Percentiles rank a stretch among this genome's conserved stretches.
These are phyloP conservation scores for Monotropa hypopitys DNA, from an alignment of 179 eudicot genomes.

Conservation along the genomic window DNA sequence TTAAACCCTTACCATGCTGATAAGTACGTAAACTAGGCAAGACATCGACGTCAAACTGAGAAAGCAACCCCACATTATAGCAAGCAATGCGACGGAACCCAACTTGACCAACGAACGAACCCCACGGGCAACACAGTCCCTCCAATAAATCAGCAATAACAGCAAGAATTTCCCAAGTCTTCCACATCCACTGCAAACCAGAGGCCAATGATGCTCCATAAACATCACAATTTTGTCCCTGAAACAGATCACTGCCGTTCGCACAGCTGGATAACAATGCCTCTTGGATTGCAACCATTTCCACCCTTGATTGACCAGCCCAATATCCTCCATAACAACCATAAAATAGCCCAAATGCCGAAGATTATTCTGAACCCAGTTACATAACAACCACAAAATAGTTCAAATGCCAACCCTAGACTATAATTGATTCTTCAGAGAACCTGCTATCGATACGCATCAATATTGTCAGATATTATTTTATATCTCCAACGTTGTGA, in stretches of 20 bases:
- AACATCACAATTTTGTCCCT: conserved; percentile 48
- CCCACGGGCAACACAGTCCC: conserved; percentile 45
- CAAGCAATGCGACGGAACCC: conserved; percentile 68
- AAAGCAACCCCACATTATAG: conserved; percentile 94
- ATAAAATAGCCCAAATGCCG: background rate
- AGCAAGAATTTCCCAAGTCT: conserved; percentile 32
- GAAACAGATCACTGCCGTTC: conserved; percentile 25
- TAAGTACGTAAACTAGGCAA: conserved; percentile 65
- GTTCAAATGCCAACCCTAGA: background rate
- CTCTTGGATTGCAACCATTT: conserved; percentile 73
- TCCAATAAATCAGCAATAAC: conserved; percentile 47
- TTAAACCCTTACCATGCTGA: conserved; percentile 56
- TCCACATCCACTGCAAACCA: conserved; percentile 55
- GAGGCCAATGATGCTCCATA: conserved; percentile 70
- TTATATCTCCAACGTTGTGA: conserved; percentile 1
- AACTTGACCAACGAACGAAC: conserved; percentile 37
- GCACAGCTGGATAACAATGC: conserved; percentile 34
- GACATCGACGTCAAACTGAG: conserved; percentile 89
- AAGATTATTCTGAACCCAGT: background rate
- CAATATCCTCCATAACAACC: conserved; percentile 74
- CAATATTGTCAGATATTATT: background rate
- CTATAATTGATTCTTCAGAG: background rate
- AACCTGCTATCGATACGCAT: conserved; percentile 12
- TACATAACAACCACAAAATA: conserved; percentile 3
- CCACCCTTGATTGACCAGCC: conserved; percentile 75